Evolutionary conservation across 2,329 filamentous ascomycete species (phyloP).

Genomic region (Talaromyces verruculosus): DNA sequence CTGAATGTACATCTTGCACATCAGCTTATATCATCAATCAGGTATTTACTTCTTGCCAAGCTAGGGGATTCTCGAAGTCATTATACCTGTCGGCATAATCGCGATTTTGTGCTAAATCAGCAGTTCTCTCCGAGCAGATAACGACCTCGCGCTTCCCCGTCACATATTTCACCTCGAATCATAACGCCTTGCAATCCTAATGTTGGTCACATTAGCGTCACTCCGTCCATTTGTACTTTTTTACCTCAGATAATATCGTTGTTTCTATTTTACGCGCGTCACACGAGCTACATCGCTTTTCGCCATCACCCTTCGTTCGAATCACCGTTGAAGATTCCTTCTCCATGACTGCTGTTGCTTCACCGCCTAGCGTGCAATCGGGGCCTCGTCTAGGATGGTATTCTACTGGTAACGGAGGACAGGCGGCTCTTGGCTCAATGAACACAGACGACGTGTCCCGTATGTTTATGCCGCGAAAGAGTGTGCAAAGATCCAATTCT

Average conservation of each 20-base stretch:
- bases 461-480: conserved; percentile 89
- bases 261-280: conserved; percentile 1
- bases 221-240: conserved; percentile 1
- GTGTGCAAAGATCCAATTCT: conserved; percentile 81
- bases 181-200: conserved; percentile 6
- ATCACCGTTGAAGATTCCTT: conserved; percentile 22
- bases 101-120: conserved; percentile 6
- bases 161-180: background rate
- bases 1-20: conserved; percentile 11
- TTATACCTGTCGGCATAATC: conserved; percentile 3
- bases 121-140: conserved; percentile 7
- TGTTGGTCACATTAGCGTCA: conserved; percentile 14
- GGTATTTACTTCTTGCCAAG: conserved; percentile 5
- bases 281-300: conserved; percentile 6
- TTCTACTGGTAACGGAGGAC: conserved; percentile 54
- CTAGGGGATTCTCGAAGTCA: background rate
- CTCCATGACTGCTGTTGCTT: conserved; percentile 66
- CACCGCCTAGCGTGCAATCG: conserved; percentile 63
- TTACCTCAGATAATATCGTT: conserved; percentile 12
- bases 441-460: conserved; percentile 80
- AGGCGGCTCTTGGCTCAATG: conserved; percentile 67
- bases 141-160: background rate
- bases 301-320: background rate
- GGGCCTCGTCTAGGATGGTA: conserved; percentile 63
- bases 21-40: background rate